Base-by-base conservation (phyloP, 2,329 filamentous ascomycete species). In the Botryotinia narcissicola region DNA sequence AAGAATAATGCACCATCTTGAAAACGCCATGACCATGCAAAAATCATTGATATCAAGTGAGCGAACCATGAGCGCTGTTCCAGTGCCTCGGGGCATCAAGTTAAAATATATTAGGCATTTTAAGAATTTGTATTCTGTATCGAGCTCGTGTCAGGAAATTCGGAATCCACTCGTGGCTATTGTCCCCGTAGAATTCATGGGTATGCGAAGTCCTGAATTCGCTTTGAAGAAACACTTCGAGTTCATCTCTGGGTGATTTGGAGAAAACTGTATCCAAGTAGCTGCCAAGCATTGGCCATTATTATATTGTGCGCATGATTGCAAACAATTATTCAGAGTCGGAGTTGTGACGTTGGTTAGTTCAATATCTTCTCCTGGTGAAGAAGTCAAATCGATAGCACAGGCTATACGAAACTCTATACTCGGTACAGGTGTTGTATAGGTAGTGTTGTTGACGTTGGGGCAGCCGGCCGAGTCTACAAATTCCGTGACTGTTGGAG, bases 211-310 rank as follows among this genome's bases (percentile, higher is more conserved):
- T 25, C 74, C 75, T 7, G 63, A 61, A 22, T 59, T 70, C n/a
- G 69, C 76, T 60, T 78, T 78, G 37, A 78, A 73, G 63, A 74
- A 78, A 59, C 77, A 78, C 14, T 73, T 68, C 20, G 73, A 76
- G 51, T 78, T 78, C 25, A 73, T 73, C 32, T 51, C 37, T 9
- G 77, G 76, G 8, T 48, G 61, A 1, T 59, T 62, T 1, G 74
- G 64, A 6, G 75, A 76, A 51, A 78, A 78, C n/a, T 77, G 75
- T 35, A 77, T 73, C 77, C 76, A 78, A 20, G 74, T 75, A 3
- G 76, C 76, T 22, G 75, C 77, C 18, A 76, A 69, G 60, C 76
- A 78, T 54, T 70, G 64, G 10, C 75, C 74, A 44, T 57, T 57
- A 59, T 72, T 74, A 32, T 73, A 74, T 54, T 46, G 44, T 35